Percentiles rank a stretch among this genome's conserved stretches.
Conservation (phyloP, 352 stramenopile species). For the Thalassiosira hispida region DNA sequence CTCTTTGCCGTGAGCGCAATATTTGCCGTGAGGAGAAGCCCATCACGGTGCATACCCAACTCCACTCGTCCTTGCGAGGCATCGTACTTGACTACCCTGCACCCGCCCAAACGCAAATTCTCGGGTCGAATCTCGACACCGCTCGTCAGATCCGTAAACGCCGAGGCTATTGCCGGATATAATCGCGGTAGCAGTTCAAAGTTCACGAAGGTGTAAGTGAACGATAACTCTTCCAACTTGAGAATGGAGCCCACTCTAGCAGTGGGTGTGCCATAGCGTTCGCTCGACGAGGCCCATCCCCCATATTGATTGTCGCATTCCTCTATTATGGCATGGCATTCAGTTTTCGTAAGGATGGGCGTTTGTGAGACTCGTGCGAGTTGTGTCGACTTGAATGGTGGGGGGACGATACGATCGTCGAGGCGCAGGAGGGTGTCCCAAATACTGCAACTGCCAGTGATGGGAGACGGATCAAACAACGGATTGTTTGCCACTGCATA, state of each 20-base stretch:
- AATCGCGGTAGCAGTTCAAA: conserved; percentile 48
- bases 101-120: conserved; percentile 48
- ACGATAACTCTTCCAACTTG: conserved; percentile 41
- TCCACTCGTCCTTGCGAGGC: conserved; percentile 43
- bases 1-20: conserved; percentile 47
- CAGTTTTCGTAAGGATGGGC: conserved; percentile 27
- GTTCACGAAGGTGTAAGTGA: conserved; percentile 49
- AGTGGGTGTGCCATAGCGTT: conserved; percentile 43
- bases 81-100: conserved; percentile 60
- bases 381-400: conserved; percentile 34
- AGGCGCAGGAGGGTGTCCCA: conserved; percentile 37
- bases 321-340: conserved; percentile 43
- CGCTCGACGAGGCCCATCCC: conserved; percentile 32
- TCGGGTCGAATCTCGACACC: conserved; percentile 11
- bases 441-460: neutral
- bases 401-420: conserved; percentile 36
- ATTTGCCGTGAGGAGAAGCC: conserved; percentile 51
- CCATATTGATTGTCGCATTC: conserved; percentile 55
- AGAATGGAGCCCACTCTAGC: conserved; percentile 46
- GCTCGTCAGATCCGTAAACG: conserved; percentile 24
- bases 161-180: conserved; percentile 37
- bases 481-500: neutral
- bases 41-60: conserved; percentile 54
- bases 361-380: conserved; percentile 37
- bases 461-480: neutral